phyloP scores from a whole-genome alignment of 164 flowering plant species.

The Magnolia changhungtana region DNA sequence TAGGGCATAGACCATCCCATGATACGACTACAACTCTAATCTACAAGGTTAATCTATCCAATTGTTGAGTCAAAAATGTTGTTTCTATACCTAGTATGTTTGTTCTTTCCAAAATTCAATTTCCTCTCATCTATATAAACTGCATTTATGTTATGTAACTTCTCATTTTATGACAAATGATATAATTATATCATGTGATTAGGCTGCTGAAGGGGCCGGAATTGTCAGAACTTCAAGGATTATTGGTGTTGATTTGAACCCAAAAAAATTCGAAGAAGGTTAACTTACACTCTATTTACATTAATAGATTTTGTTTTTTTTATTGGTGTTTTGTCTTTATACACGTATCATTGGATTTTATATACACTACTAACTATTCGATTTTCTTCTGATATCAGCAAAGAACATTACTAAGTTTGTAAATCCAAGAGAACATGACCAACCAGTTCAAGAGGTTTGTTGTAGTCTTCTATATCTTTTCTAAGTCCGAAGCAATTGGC shows the following conservation, averaged over 20 bases:
- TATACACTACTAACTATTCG: background rate
- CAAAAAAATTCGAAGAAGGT: conserved; percentile 33
- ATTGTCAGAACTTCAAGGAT: conserved; percentile 34
- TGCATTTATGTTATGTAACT: background rate
- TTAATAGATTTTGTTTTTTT: background rate
- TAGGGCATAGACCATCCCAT: too few species aligned
- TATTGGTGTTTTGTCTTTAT: background rate
- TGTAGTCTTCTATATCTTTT: background rate
- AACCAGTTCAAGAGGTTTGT: conserved; percentile 41
- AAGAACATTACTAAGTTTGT: conserved; percentile 45
- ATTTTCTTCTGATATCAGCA: conserved; percentile 23
- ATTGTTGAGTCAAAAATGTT: too few species aligned
- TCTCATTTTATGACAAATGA: background rate
- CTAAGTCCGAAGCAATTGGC: too few species aligned
- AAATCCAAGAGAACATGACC: conserved; percentile 32
- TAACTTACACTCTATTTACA: background rate
- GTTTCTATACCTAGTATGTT: too few species aligned
- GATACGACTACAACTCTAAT: too few species aligned
- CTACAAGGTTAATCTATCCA: too few species aligned
- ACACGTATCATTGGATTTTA: background rate
- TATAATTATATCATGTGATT: background rate
- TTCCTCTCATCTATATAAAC: background rate
- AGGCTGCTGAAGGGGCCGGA: conserved; percentile 42
- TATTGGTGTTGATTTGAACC: conserved; percentile 31
- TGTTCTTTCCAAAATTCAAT: too few species aligned